These are phyloP conservation scores for Coemansia sp. DNA, from an alignment of 371 early-diverging fungal species.

Conservation along the genomic window DNA sequence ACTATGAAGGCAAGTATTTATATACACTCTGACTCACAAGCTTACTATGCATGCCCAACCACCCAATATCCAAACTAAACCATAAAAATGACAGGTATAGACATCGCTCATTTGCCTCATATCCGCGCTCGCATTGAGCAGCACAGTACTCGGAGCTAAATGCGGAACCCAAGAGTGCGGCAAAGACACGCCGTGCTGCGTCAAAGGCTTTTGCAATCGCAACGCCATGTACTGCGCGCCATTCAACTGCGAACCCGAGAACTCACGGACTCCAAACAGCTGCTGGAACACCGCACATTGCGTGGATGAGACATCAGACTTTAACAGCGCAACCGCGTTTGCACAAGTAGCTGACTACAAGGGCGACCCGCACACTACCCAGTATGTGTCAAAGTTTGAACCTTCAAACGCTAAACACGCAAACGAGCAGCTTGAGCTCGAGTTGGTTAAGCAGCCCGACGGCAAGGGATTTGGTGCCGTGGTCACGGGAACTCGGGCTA, in stretches of 20 bases:
- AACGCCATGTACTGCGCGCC: slow-evolving; percentile 51
- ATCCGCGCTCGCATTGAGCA: slow-evolving; percentile 1
- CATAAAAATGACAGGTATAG: neutral
- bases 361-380: slow-evolving; percentile 45
- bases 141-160: slow-evolving; percentile 6
- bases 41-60: too few species aligned
- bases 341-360: slow-evolving; percentile 54
- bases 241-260: slow-evolving; percentile 55
- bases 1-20: neutral
- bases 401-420: slow-evolving; percentile 38
- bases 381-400: slow-evolving; percentile 50
- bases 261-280: slow-evolving; percentile 51
- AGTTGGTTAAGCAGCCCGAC: slow-evolving; percentile 30
- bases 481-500: slow-evolving; percentile 53
- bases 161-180: slow-evolving; percentile 45
- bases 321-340: slow-evolving; percentile 29
- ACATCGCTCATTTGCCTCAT: neutral
- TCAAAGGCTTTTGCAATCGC: slow-evolving; percentile 46
- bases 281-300: slow-evolving; percentile 59
- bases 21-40: neutral
- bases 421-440: slow-evolving; percentile 30
- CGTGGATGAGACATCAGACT: slow-evolving; percentile 33
- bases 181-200: slow-evolving; percentile 49
- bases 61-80: too few species aligned
- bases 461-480: slow-evolving; percentile 59